Conservation (phyloP, 305 asterid genomes). For the Caryopteris hybrid region DNA sequence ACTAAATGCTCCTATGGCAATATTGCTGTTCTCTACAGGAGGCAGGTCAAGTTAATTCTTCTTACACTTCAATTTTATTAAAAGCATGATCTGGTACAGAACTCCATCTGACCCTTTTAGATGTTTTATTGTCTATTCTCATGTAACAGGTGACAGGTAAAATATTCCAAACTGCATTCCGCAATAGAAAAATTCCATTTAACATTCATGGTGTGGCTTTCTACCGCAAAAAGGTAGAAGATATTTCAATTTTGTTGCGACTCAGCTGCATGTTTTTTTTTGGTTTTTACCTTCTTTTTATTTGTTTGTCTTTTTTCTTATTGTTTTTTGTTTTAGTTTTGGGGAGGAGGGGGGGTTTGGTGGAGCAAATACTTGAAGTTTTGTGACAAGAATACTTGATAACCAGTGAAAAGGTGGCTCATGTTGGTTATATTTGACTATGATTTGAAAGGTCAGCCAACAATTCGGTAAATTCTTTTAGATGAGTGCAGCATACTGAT, state of each 20-base stretch:
- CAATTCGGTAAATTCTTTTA: not conserved
- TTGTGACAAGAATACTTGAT: not conserved
- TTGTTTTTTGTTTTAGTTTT: not conserved
- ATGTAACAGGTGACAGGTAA: slow-evolving; percentile 80
- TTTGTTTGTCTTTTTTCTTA: not conserved
- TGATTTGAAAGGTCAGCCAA: not conserved
- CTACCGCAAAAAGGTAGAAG: slow-evolving; percentile 88
- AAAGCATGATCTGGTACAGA: slow-evolving; percentile 18
- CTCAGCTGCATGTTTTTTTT: not conserved
- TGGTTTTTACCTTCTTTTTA: not conserved
- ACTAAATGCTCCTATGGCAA: slow-evolving; percentile 58
- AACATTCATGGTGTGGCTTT: slow-evolving; percentile 96
- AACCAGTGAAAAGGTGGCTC: not conserved
- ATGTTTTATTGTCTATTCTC: slow-evolving; percentile 10
- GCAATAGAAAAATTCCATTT: slow-evolving; percentile 85
- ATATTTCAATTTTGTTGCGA: not conserved
- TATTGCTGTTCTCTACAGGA: slow-evolving; percentile 86
- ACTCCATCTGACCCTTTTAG: not conserved
- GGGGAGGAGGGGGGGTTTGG: not conserved
- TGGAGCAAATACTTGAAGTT: not conserved
- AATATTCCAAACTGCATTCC: slow-evolving; percentile 83
- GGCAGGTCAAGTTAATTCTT: slow-evolving; percentile 73
- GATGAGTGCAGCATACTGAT: not conserved
- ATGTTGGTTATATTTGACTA: not conserved
- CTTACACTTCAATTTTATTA: slow-evolving; percentile 3